phyloP scores from a whole-genome alignment of 495 filamentous ascomycete species.

The Penicillium coffeae region DNA sequence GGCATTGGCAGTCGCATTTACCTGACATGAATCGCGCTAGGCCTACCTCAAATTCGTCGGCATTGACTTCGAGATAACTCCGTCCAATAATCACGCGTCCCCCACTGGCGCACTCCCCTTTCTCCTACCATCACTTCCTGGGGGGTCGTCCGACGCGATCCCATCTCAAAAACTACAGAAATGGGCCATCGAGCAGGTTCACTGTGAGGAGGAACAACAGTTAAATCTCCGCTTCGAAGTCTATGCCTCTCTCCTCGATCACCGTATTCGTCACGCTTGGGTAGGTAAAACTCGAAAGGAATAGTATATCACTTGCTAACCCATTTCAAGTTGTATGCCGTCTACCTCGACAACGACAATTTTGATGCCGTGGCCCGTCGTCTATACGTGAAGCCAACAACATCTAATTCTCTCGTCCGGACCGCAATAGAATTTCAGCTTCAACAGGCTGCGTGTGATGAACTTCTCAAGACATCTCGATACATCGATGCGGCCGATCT shows the following conservation, averaged over 20 bases:
- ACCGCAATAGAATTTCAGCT: slow-evolving; percentile 59
- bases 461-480: slow-evolving; percentile 62
- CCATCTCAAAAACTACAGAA: slow-evolving; percentile 62
- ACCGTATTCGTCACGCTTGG: slow-evolving; percentile 81
- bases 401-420: slow-evolving; percentile 60
- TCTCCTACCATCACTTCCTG: slow-evolving; percentile 56
- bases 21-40: slow-evolving; percentile 39
- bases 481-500: slow-evolving; percentile 60
- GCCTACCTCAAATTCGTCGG: slow-evolving; percentile 76
- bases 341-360: slow-evolving; percentile 72
- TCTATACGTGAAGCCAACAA: slow-evolving; percentile 65
- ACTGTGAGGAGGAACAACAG: slow-evolving; percentile 48
- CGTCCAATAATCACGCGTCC: slow-evolving; percentile 90
- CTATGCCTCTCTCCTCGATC: slow-evolving; percentile 76
- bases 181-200: slow-evolving; percentile 58
- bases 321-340: slow-evolving; percentile 58
- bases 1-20: neutral
- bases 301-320: neutral
- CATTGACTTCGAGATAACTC: slow-evolving; percentile 61
- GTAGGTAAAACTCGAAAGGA: slow-evolving; percentile 38
- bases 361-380: slow-evolving; percentile 56
- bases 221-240: slow-evolving; percentile 64
- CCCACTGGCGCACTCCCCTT: slow-evolving; percentile 86
- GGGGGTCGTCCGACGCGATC: slow-evolving; percentile 43
- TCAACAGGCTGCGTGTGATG: slow-evolving; percentile 62